These are phyloP conservation scores for Chrysanthemum lavandulifolium DNA, from an alignment of 129 eudicot species.

Conservation along the genomic window DNA sequence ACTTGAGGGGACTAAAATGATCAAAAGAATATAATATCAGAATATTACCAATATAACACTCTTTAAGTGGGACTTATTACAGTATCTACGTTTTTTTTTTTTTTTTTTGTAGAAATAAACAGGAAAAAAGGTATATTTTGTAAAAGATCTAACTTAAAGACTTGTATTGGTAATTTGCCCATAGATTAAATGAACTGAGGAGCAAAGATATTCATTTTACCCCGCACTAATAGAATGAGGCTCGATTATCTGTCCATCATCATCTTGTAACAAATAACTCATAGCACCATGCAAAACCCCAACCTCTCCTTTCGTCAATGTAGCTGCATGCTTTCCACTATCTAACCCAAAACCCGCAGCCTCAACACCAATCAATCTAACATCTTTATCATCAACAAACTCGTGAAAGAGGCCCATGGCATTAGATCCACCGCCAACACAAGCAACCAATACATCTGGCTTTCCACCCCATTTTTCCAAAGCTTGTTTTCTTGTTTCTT, in stretches of 20 bases:
- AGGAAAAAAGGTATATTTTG: too few relatives aligned
- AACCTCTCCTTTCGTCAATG: slow-evolving; percentile 83
- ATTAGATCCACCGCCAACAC: slow-evolving; percentile 97
- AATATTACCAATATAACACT: too few relatives aligned
- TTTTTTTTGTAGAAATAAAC: too few relatives aligned
- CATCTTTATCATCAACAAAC: slow-evolving; percentile 80
- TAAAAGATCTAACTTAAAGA: too few relatives aligned
- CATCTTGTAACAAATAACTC: slow-evolving; percentile 97
- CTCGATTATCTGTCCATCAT: slow-evolving; percentile 86
- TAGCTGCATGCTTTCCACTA: slow-evolving; percentile 96
- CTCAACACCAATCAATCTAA: slow-evolving; percentile 87
- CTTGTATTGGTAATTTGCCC: too few relatives aligned
- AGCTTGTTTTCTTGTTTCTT: slow-evolving; percentile 94
- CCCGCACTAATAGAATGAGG: slow-evolving; percentile 98
- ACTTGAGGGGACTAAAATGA: neutral
- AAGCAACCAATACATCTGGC: slow-evolving; percentile 87
- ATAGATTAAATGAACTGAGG: neutral
- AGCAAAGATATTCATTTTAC: slow-evolving; percentile 31
- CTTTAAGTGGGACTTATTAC: too few relatives aligned
- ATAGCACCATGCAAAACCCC: slow-evolving; percentile 97
- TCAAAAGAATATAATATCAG: too few relatives aligned
- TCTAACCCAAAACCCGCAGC: slow-evolving; percentile 85
- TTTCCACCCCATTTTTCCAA: slow-evolving; percentile 96
- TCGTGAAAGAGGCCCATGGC: slow-evolving; percentile 95
- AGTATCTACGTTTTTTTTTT: too few relatives aligned